A percentile compares a stretch with the other conserved stretches of the same genome.
These are phyloP conservation scores for Colletotrichum incanum DNA, from an alignment of 2,329 filamentous ascomycete species.

Conservation along the genomic window DNA sequence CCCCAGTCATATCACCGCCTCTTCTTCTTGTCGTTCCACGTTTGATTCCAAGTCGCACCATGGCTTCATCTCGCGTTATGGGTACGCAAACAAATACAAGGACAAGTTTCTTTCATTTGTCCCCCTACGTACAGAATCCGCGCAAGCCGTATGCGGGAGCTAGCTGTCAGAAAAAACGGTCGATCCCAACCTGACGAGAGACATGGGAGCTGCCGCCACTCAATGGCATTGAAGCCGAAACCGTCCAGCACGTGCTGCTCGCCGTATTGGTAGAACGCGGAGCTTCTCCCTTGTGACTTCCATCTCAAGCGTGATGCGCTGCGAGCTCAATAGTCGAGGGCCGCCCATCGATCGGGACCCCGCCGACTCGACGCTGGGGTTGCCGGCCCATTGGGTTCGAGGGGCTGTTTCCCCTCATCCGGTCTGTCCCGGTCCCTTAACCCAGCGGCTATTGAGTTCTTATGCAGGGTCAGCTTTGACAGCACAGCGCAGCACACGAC, in stretches of 20 bases:
- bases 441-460: background rate
- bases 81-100: background rate
- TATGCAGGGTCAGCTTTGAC: background rate
- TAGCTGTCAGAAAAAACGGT: conserved; percentile 7
- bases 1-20: background rate
- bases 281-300: background rate
- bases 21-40: too few species aligned
- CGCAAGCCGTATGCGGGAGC: conserved; percentile 6
- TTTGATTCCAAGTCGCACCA: background rate
- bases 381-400: conserved; percentile 5
- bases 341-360: background rate
- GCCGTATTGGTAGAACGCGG: too few species aligned
- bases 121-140: too few species aligned
- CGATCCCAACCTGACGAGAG: background rate
- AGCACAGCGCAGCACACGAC: background rate
- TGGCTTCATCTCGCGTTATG: background rate
- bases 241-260: background rate
- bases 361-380: background rate
- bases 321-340: too few species aligned
- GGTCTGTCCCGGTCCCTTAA: conserved; percentile 2
- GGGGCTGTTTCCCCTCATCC: background rate
- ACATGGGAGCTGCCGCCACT: conserved; percentile 17
- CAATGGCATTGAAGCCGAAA: background rate
- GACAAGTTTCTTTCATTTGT: too few species aligned
- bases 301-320: background rate